A percentile compares a stretch with the other conserved stretches of the same genome.
phyloP scores from a whole-genome alignment of 2,329 filamentous ascomycete species.

The Trichoderma koningiopsis region DNA sequence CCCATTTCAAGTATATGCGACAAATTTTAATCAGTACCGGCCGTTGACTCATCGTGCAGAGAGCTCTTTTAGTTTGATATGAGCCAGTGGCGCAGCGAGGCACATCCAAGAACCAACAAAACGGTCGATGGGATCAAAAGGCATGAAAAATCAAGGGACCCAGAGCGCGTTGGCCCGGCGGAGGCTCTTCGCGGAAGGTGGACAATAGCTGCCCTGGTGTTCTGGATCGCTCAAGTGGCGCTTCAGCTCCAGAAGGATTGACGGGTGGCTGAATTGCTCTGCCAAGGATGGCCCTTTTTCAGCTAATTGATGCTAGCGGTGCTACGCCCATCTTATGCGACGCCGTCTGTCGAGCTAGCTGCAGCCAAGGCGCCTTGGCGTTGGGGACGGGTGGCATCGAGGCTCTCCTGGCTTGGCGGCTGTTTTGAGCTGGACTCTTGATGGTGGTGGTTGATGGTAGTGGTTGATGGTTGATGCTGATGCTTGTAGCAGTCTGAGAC shows the following conservation, averaged over 20 bases:
- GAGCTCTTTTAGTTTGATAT: background rate
- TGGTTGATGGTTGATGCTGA: background rate
- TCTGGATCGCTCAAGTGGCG: constrained; percentile 16
- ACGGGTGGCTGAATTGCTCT: background rate
- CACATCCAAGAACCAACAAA: background rate
- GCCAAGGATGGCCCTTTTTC: background rate
- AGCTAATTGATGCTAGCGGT: background rate
- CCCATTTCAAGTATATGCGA: background rate
- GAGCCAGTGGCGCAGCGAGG: constrained; percentile 15
- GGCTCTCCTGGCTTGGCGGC: background rate
- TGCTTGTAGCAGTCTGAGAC: background rate
- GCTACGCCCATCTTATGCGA: background rate
- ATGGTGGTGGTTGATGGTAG: background rate
- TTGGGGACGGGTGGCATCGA: background rate
- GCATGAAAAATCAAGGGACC: background rate
- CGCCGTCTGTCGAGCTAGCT: constrained; percentile 1
- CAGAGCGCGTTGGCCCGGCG: background rate
- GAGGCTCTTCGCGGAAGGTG: background rate
- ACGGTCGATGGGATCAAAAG: background rate
- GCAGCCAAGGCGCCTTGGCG: background rate
- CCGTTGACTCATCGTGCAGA: constrained; percentile 1
- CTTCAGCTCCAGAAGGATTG: constrained; percentile 18
- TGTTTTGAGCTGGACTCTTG: background rate
- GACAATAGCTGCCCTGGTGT: background rate
- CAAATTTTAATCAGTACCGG: background rate